Evolutionary conservation across 2,329 filamentous ascomycete genomes (phyloP).

Genomic region (Alternaria solani): DNA sequence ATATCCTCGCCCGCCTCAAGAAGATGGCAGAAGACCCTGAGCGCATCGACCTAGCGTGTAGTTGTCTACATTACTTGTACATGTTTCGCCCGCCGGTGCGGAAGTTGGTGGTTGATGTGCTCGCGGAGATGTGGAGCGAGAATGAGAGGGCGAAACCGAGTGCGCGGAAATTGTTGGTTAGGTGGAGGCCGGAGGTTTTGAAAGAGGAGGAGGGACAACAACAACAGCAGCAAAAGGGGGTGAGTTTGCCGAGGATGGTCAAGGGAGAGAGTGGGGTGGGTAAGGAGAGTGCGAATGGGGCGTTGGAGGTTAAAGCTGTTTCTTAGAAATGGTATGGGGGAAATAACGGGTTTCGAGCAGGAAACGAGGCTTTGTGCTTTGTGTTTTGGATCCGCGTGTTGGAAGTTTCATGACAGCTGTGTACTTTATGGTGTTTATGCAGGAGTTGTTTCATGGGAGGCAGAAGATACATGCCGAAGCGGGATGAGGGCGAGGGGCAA

Average conservation of each 20-base stretch:
- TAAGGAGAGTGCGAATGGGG: constrained; percentile 39
- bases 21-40: constrained; percentile 70
- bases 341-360: too few relatives aligned
- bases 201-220: constrained; percentile 30
- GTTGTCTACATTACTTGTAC: constrained; percentile 62
- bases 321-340: constrained; percentile 12
- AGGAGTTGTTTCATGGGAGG: too few relatives aligned
- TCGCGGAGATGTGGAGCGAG: constrained; percentile 65
- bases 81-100: constrained; percentile 65
- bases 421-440: too few relatives aligned
- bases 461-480: too few relatives aligned
- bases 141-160: constrained; percentile 58
- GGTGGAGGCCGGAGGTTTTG: constrained; percentile 62
- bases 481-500: too few relatives aligned
- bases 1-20: constrained; percentile 76
- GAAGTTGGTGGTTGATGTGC: constrained; percentile 64
- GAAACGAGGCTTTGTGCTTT: too few relatives aligned
- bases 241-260: constrained; percentile 20
- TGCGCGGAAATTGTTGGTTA: constrained; percentile 62
- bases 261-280: constrained; percentile 31
- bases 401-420: too few relatives aligned
- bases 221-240: constrained; percentile 11
- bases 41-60: constrained; percentile 65
- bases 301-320: constrained; percentile 40
- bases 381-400: too few relatives aligned